Percentiles rank a stretch among this genome's conserved stretches.
phyloP scores from a whole-genome alignment of 2,329 filamentous ascomycete species.

The Aspergillus vadensis region DNA sequence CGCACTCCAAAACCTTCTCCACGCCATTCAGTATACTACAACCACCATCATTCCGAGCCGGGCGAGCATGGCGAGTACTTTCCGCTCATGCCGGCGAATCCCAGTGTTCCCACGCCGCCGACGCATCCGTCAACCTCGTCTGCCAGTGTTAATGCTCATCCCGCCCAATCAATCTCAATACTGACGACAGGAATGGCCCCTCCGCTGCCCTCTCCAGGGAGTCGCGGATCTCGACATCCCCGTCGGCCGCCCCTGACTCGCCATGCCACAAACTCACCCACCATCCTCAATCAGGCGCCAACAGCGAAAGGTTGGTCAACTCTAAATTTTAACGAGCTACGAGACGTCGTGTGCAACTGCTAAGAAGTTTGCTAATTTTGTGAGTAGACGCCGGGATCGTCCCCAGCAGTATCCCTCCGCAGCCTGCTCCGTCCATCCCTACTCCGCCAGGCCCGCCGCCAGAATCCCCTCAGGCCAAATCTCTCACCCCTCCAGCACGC shows the following conservation, averaged over 20 bases:
- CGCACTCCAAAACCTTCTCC: conserved; percentile 82
- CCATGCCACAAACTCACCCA: conserved; percentile 81
- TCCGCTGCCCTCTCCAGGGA: conserved; percentile 79
- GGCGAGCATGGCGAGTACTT: conserved; percentile 81
- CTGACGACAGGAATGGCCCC: conserved; percentile 79
- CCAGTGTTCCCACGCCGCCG: conserved; percentile 44
- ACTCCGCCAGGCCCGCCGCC: conserved; percentile 37
- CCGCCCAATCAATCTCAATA: conserved; percentile 73
- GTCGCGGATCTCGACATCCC: conserved; percentile 57
- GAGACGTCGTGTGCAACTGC: conserved; percentile 3
- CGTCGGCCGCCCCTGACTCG: conserved; percentile 62
- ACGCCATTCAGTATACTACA: conserved; percentile 51
- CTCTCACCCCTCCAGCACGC: conserved; percentile 39
- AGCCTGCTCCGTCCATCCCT: conserved; percentile 34
- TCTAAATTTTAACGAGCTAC: conserved; percentile 24
- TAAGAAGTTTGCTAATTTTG: conserved; percentile 8
- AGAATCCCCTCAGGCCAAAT: conserved; percentile 41
- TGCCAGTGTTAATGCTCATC: conserved; percentile 43
- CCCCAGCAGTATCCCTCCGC: conserved; percentile 29
- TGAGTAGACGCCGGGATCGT: conserved; percentile 27
- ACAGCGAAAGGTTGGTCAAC: conserved; percentile 44
- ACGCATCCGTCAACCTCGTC: conserved; percentile 44
- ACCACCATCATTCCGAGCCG: conserved; percentile 61
- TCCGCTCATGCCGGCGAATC: conserved; percentile 63
- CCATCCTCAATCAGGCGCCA: conserved; percentile 57